Base-by-base conservation (phyloP, 139 green algal species). In the Edaphochlamys debaryana region DNA sequence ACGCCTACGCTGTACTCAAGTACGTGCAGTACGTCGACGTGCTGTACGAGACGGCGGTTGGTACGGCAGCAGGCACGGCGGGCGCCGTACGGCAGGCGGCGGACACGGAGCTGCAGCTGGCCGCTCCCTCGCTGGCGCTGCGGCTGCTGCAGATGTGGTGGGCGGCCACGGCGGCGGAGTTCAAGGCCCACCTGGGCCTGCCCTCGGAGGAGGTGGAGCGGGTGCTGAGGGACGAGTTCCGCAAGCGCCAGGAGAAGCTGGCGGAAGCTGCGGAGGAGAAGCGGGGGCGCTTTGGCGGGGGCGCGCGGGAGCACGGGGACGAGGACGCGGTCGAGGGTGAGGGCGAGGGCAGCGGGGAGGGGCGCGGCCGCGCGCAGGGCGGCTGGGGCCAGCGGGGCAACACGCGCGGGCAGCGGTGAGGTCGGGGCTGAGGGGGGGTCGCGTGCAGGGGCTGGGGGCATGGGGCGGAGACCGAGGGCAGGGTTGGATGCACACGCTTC, bases 61-160 rank as follows among this genome's bases (percentile, higher is more conserved):
- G n/a, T n/a, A n/a, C n/a, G n/a, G n/a, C n/a, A n/a, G n/a, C n/a
- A n/a, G 56, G 8, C 22, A 32, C 56, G 20, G 19, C 56, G 20
- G 56, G 36, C 23, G 32, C 45, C 32, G 32, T n/a, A n/a, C 36
- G 36, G 25, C 6, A 8, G 22, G 75, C 60, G 60, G 27, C 30
- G 19, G 75, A 81, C 60, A n/a, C 41, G 40, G 30, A 29, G 29
- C 60, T 81, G 60, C 75, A 81, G 75, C 19, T 81, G 75, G 4
- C 40, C n/a, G 58, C 60, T 11, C 60, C 75, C 7, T 20, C 52
- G 38, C 60, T 81, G 75, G 75, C 75, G 60, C 40, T 81, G 75
- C 60, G 75, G 58, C 58, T 81, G 75, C 62, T 81, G 62, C 60
- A 81, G 75, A 40, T 81, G 60, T 81, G 75, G 75, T 81, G 58